These are phyloP conservation scores for Adansonia digitata DNA, from an alignment of 345 rosid genomes.

Conservation along the genomic window DNA sequence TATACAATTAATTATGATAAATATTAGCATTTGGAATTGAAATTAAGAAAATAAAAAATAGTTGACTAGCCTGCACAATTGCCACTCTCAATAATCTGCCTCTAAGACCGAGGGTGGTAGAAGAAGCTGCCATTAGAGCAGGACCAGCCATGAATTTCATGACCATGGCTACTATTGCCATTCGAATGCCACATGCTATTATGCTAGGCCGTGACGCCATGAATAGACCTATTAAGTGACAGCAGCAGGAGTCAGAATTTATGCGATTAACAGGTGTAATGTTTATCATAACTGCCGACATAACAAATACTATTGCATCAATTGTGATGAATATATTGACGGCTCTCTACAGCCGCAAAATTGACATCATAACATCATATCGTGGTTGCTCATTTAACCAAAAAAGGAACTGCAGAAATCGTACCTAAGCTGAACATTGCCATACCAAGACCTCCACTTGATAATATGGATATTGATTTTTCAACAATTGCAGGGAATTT, in stretches of 20 bases:
- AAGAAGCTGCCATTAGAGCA: conserved; percentile 63
- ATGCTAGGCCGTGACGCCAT: conserved; percentile 67
- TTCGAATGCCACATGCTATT: conserved; percentile 65
- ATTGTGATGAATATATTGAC: no score
- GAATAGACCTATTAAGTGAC: conserved; percentile 56
- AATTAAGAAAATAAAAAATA: no score
- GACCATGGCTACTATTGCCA: conserved; percentile 48
- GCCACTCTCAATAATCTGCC: conserved; percentile 47
- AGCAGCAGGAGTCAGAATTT: neutral
- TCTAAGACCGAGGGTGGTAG: conserved; percentile 41
- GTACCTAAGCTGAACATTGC: conserved; percentile 96
- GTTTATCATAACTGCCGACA: neutral
- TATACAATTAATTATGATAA: no score
- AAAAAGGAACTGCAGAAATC: neutral
- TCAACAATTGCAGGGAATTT: conserved; percentile 59
- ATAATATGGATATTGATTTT: conserved; percentile 58
- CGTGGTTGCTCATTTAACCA: no score
- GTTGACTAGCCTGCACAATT: conserved; percentile 68
- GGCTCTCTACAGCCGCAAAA: no score
- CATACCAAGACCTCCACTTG: conserved; percentile 93
- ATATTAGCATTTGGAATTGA: no score
- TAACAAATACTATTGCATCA: neutral
- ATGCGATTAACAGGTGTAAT: no score
- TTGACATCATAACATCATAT: no score
- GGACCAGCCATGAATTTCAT: conserved; percentile 68